Percentiles rank a stretch among this genome's conserved stretches.
phyloP scores from a whole-genome alignment of 208 protist species.

The Leishmania guyanensis region DNA sequence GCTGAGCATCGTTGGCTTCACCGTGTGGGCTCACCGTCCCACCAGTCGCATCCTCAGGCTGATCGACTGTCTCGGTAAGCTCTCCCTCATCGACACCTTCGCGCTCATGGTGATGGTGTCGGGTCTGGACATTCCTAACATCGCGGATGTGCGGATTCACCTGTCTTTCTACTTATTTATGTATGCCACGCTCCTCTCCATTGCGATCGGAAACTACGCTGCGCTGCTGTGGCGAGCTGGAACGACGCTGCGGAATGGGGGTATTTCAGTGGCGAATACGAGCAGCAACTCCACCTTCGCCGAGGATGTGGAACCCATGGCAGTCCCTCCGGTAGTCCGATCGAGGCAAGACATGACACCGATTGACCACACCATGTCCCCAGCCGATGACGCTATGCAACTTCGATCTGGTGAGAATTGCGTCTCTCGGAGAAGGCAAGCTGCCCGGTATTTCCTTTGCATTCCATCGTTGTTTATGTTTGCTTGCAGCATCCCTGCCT shows the following conservation, averaged over 20 bases:
- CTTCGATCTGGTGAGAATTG: background rate
- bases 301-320: background rate
- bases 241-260: slow-evolving; percentile 27
- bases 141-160: slow-evolving; percentile 46
- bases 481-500: slow-evolving; percentile 39
- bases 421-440: background rate
- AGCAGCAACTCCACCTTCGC: background rate
- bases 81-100: slow-evolving; percentile 93
- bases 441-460: no score
- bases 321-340: no score
- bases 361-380: background rate
- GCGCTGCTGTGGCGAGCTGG: slow-evolving; percentile 51
- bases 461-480: slow-evolving; percentile 8
- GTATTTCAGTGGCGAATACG: background rate
- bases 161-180: slow-evolving; percentile 68
- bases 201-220: slow-evolving; percentile 71
- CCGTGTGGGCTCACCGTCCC: slow-evolving; percentile 48
- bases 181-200: slow-evolving; percentile 49
- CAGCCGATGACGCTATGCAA: background rate
- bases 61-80: slow-evolving; percentile 93
- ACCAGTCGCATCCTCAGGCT: slow-evolving; percentile 52
- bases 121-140: slow-evolving; percentile 65
- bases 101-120: slow-evolving; percentile 93
- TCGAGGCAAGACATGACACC: background rate
- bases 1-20: slow-evolving; percentile 61